Evolutionary conservation across 352 stramenopile species (phyloP), one percentile per base, ranked within the genome.

Genomic region (Phytophthora chlamydospora): DNA sequence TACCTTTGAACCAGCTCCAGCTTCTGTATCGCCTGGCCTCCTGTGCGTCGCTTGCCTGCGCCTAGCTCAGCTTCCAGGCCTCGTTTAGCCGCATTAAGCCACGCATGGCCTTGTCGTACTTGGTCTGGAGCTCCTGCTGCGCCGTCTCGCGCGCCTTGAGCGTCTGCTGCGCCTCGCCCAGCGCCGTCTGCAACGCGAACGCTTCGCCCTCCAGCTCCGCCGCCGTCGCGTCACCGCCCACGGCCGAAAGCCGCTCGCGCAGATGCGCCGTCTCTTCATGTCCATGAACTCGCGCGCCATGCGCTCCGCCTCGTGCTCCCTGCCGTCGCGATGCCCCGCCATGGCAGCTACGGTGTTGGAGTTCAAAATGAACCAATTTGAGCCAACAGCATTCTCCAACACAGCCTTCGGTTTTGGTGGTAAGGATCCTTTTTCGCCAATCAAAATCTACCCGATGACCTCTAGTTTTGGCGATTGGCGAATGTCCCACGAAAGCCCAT

Each of bases 241-340:
- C 83, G 46, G 82, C 54, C 17, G 77, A 68, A 40, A 95, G 72
- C 2, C 86, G 81, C 61, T 88, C 79, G 24, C 84, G 80, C 51
- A 95, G 54, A 54, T 93, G 83, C 42, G 86, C 76, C 34, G 87
- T 68, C 74, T 92, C 70, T 95, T 95, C 39, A 93, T 75, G 72
- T 91, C 88, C 80, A 95, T 90, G 27, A 85, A 38, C 56, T 93
- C 78, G 42, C 86, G 80, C 52, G 90, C 86, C 42, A 63, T 67
- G 24, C 68, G 68, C 53, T 85, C 78, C 19, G 78, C 68, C 55
- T 81, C 73, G 51, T 76, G 67, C 41, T 80, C 68, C 66, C 78
- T 68, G 16, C 73, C 63, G 17, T 35, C 35, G 40, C 34, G n/a
- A n/a, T n/a, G 53, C 24, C 62, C 48, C 32, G 53, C 32, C 61